Percentiles rank a stretch among this genome's conserved stretches.
Evolutionary conservation across 208 protist genomes (phyloP).

Genomic region (Acanthamoeba lugdunensis): DNA sequence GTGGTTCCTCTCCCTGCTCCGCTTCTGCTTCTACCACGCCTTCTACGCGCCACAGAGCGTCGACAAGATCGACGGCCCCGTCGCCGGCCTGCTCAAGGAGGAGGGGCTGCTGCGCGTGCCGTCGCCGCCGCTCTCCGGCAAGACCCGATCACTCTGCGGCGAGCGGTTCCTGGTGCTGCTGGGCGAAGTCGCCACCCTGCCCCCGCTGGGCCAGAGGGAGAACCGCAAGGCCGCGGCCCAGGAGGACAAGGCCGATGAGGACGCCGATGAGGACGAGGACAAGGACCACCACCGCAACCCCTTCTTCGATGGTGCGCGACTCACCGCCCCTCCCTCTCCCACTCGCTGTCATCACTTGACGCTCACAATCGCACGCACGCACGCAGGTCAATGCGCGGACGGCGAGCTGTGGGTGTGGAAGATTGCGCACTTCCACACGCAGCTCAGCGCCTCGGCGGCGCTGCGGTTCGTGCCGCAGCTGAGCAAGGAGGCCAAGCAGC

Average conservation of each 20-base stretch:
- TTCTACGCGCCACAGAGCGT: constrained; percentile 36
- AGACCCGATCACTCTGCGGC: constrained; percentile 25
- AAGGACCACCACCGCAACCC: constrained; percentile 30
- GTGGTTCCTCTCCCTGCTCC: constrained; percentile 70
- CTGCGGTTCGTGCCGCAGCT: constrained; percentile 51
- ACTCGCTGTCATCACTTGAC: neutral
- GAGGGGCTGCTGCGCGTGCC: constrained; percentile 34
- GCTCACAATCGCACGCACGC: neutral
- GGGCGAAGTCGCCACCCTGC: constrained; percentile 54
- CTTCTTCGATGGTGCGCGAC: constrained; percentile 30
- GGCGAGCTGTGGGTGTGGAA: constrained; percentile 73
- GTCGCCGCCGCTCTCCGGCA: constrained; percentile 48
- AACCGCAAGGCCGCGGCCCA: neutral
- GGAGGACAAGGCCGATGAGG: neutral
- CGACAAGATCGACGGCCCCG: neutral
- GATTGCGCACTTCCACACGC: constrained; percentile 49
- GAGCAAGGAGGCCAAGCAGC: constrained; percentile 12
- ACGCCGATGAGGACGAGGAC: neutral
- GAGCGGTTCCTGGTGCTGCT: constrained; percentile 48
- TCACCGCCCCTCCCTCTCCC: no score
- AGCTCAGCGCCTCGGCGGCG: neutral
- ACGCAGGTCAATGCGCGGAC: constrained; percentile 39
- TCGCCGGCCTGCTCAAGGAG: neutral
- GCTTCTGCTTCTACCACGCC: constrained; percentile 74
- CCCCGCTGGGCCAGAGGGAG: neutral